phyloP scores from a whole-genome alignment of 1,139 yeast species.

The Lodderomyces oxycetoniae region DNA sequence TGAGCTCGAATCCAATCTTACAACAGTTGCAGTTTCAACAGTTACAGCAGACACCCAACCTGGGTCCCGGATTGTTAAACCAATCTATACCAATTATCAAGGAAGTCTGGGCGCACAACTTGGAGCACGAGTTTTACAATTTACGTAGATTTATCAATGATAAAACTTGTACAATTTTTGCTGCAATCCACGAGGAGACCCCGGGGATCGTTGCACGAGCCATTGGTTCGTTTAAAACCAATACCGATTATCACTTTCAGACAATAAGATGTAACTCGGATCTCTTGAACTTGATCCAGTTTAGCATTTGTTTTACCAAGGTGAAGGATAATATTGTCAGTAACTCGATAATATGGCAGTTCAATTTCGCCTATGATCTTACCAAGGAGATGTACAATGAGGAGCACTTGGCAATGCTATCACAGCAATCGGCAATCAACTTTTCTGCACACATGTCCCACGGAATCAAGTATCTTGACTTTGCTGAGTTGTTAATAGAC shows the following conservation, averaged over 20 bases:
- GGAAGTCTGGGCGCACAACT: slow-evolving; percentile 83
- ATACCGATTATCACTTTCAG: slow-evolving; percentile 92
- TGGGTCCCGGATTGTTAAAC: slow-evolving; percentile 15
- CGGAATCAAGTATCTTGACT: slow-evolving; percentile 76
- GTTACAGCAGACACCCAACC: slow-evolving; percentile 18
- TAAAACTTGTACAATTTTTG: slow-evolving; percentile 53
- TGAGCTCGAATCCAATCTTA: slow-evolving; percentile 24
- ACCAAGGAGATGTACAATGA: slow-evolving; percentile 78
- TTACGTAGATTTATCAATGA: slow-evolving; percentile 65
- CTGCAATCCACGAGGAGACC: slow-evolving; percentile 84
- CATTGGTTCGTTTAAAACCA: slow-evolving; percentile 87
- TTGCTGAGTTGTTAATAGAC: slow-evolving; percentile 80
- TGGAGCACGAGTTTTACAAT: slow-evolving; percentile 74
- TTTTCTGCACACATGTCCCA: slow-evolving; percentile 68
- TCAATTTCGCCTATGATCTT: slow-evolving; percentile 81
- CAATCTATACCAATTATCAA: slow-evolving; percentile 39
- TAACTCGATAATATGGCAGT: slow-evolving; percentile 85
- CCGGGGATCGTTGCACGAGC: slow-evolving; percentile 97
- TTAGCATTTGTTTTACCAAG: slow-evolving; percentile 82
- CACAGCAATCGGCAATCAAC: slow-evolving; percentile 80
- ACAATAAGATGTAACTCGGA: slow-evolving; percentile 91
- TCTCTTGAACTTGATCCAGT: slow-evolving; percentile 76
- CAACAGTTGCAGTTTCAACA: slow-evolving; percentile 23
- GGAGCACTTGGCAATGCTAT: slow-evolving; percentile 60
- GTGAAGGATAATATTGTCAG: slow-evolving; percentile 43